Conservation (phyloP, 768 basidiomycete genomes). For the Auriscalpium microsporum region DNA sequence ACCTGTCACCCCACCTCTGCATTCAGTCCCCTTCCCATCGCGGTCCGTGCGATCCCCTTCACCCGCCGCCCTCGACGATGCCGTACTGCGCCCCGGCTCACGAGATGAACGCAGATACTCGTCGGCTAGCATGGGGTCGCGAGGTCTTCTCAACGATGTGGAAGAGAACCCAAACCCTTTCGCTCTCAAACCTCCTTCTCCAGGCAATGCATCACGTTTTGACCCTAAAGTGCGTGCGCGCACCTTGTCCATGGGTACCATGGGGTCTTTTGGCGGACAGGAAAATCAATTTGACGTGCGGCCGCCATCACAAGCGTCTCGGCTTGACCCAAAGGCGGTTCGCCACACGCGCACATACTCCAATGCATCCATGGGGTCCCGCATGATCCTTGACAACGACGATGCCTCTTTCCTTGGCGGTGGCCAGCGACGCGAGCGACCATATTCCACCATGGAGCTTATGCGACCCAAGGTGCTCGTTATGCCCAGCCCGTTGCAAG, state of each 20-base stretch:
- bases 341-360: constrained; percentile 54
- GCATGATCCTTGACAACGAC: constrained; percentile 51
- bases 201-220: constrained; percentile 33
- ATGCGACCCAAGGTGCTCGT: constrained; percentile 87
- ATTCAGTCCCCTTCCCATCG: constrained; percentile 56
- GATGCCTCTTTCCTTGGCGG: constrained; percentile 27
- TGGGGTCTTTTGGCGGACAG: constrained; percentile 29
- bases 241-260: constrained; percentile 38
- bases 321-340: constrained; percentile 72
- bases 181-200: constrained; percentile 28
- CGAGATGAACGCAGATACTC: constrained; percentile 39
- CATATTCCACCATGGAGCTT: constrained; percentile 68
- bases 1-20: constrained; percentile 31
- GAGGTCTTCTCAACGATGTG: constrained; percentile 31
- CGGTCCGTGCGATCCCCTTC: constrained; percentile 25
- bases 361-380: constrained; percentile 58
- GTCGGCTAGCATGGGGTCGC: constrained; percentile 42
- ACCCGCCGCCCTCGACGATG: constrained; percentile 25
- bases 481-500: constrained; percentile 86
- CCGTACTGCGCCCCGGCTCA: constrained; percentile 5
- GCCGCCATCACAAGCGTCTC: constrained; percentile 50
- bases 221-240: constrained; percentile 35
- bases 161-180: constrained; percentile 26
- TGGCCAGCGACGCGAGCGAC: constrained; percentile 35
- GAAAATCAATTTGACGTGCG: constrained; percentile 54